phyloP scores from a whole-genome alignment of 2,329 filamentous ascomycete genomes.

The Myrmaecium sp. region DNA sequence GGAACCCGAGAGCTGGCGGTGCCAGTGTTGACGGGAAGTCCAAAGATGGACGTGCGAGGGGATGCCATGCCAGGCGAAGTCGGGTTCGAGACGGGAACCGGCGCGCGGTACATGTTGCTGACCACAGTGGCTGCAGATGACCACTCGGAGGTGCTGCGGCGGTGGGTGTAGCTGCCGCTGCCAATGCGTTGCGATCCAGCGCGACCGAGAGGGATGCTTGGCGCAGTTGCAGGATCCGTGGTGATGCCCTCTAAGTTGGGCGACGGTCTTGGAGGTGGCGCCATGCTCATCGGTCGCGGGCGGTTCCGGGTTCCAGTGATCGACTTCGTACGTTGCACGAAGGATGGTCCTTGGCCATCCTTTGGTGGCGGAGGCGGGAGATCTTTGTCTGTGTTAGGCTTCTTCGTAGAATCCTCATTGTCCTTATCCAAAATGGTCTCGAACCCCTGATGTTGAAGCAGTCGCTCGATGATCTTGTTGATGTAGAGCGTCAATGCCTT shows the following conservation, averaged over 20 bases:
- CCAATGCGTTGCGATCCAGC: slow-evolving; percentile 32
- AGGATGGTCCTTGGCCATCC: slow-evolving; percentile 31
- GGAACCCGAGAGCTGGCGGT: slow-evolving; percentile 36
- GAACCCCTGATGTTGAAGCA: slow-evolving; percentile 87
- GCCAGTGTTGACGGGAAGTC: slow-evolving; percentile 31
- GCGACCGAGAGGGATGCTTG: slow-evolving; percentile 54
- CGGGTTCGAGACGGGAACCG: slow-evolving; percentile 19
- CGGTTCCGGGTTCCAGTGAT: slow-evolving; percentile 32
- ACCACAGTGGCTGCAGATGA: slow-evolving; percentile 55
- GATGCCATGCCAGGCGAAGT: slow-evolving; percentile 29
- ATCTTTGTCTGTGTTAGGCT: slow-evolving; percentile 58
- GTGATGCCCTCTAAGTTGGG: slow-evolving; percentile 11
- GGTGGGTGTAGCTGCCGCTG: slow-evolving; percentile 19
- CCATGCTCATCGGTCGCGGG: slow-evolving; percentile 27
- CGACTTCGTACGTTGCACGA: slow-evolving; percentile 44
- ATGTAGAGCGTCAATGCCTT: slow-evolving; percentile 96
- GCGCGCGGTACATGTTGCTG: slow-evolving; percentile 76
- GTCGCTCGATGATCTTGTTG: slow-evolving; percentile 94
- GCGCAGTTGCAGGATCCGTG: slow-evolving; percentile 55
- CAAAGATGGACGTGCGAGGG: slow-evolving; percentile 22
- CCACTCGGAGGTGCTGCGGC: slow-evolving; percentile 28
- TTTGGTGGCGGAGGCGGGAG: slow-evolving; percentile 54
- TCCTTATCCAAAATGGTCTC: slow-evolving; percentile 79
- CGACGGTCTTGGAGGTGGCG: slow-evolving; percentile 11
- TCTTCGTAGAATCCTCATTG: slow-evolving; percentile 23